Conservation (phyloP, 2,329 filamentous ascomycete species). For the Ophiostoma himal-ulmi region DNA sequence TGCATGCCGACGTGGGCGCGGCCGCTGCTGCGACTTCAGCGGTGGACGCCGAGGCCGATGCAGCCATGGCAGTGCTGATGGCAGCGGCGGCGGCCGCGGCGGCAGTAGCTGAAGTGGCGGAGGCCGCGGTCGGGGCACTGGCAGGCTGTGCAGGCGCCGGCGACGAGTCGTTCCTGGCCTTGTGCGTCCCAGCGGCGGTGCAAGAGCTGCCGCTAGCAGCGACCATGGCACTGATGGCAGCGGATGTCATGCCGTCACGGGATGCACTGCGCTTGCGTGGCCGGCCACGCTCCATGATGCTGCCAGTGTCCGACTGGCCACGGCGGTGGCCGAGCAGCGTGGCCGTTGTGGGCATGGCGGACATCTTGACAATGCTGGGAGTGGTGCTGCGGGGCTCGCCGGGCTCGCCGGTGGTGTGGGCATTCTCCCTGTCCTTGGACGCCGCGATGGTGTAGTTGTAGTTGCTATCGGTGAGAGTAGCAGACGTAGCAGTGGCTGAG, state of each 20-base stretch:
- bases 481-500: slow-evolving; percentile 34
- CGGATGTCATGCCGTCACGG: slow-evolving; percentile 20
- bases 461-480: neutral
- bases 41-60: neutral
- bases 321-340: slow-evolving; percentile 41
- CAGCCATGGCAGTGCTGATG: neutral
- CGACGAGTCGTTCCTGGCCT: slow-evolving; percentile 29
- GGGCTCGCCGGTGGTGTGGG: slow-evolving; percentile 25
- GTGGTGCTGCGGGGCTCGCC: slow-evolving; percentile 9
- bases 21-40: neutral
- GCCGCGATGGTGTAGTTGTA: neutral
- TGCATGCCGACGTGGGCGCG: neutral
- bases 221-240: slow-evolving; percentile 17
- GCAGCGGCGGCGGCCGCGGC: neutral
- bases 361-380: slow-evolving; percentile 31
- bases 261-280: slow-evolving; percentile 46
- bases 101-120: neutral
- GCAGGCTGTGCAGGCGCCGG: neutral
- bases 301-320: slow-evolving; percentile 51
- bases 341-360: slow-evolving; percentile 29
- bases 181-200: neutral
- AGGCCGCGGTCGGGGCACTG: neutral
- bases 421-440: slow-evolving; percentile 28
- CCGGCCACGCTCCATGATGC: slow-evolving; percentile 57
- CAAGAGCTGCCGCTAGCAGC: neutral